A percentile compares a stretch with the other conserved stretches of the same genome.
Evolutionary conservation across 106 monocot genomes (phyloP).

Genomic region (Dactylorhiza incarnata): DNA sequence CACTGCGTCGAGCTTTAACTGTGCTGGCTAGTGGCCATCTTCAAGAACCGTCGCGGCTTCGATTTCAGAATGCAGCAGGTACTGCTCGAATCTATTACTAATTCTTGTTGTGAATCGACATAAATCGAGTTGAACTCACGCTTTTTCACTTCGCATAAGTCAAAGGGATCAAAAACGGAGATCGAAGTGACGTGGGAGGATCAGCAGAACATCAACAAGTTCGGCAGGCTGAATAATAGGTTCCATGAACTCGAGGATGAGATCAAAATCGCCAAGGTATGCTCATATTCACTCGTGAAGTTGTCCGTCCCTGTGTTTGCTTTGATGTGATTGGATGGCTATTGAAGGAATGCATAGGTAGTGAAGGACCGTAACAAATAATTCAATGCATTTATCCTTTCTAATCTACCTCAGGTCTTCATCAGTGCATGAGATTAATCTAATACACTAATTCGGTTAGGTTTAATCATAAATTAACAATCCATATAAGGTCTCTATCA

Average conservation of each 20-base stretch:
- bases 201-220: slow-evolving; percentile 91
- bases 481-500: too few relatives aligned
- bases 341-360: too few relatives aligned
- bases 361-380: too few relatives aligned
- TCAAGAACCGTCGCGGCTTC: neutral
- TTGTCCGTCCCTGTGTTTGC: neutral
- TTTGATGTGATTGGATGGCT: too few relatives aligned
- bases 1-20: neutral
- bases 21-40: neutral
- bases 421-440: too few relatives aligned
- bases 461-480: too few relatives aligned
- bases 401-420: too few relatives aligned
- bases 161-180: slow-evolving; percentile 58
- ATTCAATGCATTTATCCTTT: too few relatives aligned
- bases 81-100: neutral
- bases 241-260: slow-evolving; percentile 92
- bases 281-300: neutral
- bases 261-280: slow-evolving; percentile 81
- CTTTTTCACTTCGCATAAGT: neutral
- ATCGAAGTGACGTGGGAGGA: slow-evolving; percentile 92
- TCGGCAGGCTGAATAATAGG: slow-evolving; percentile 82
- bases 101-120: neutral
- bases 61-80: slow-evolving; percentile 7
- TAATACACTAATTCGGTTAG: too few relatives aligned
- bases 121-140: neutral